A percentile compares a stretch with the other conserved stretches of the same genome.
These are phyloP conservation scores for Coniochaeta prunicola DNA, from an alignment of 2,329 filamentous ascomycete genomes.

Conservation along the genomic window DNA sequence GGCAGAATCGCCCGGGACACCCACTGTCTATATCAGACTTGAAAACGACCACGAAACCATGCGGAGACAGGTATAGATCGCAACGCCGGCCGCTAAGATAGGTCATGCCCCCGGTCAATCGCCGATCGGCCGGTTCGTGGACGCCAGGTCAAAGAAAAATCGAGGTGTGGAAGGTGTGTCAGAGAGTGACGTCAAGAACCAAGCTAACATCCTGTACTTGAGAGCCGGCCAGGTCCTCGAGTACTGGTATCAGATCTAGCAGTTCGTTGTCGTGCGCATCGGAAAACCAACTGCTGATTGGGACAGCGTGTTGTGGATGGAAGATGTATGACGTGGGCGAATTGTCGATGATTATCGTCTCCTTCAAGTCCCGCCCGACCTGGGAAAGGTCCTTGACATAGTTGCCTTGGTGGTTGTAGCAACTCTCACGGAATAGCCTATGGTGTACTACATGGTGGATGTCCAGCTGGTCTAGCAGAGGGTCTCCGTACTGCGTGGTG, in stretches of 20 bases:
- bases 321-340: slow-evolving; percentile 99
- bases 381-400: slow-evolving; percentile 99
- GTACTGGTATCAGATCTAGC: slow-evolving; percentile 92
- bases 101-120: background rate
- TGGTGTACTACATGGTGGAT: slow-evolving; percentile 97
- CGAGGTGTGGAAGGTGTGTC: slow-evolving; percentile 20
- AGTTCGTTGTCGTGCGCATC: slow-evolving; percentile 99
- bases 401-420: slow-evolving; percentile 98
- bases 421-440: slow-evolving; percentile 93
- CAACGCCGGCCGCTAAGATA: background rate
- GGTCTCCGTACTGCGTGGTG: slow-evolving; percentile 77
- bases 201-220: slow-evolving; percentile 95
- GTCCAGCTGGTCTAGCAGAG: slow-evolving; percentile 89
- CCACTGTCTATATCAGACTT: background rate
- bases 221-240: slow-evolving; percentile 85
- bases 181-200: slow-evolving; percentile 85
- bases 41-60: background rate
- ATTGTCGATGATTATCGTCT: slow-evolving; percentile 99
- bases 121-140: background rate
- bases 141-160: slow-evolving; percentile 4
- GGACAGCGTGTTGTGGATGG: slow-evolving; percentile 96
- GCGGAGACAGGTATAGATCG: background rate
- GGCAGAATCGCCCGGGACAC: background rate
- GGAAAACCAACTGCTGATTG: slow-evolving; percentile 99
- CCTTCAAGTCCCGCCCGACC: slow-evolving; percentile 87